phyloP scores from a whole-genome alignment of 1,284 basidiomycete genomes.

The Leccinum pachyderme region DNA sequence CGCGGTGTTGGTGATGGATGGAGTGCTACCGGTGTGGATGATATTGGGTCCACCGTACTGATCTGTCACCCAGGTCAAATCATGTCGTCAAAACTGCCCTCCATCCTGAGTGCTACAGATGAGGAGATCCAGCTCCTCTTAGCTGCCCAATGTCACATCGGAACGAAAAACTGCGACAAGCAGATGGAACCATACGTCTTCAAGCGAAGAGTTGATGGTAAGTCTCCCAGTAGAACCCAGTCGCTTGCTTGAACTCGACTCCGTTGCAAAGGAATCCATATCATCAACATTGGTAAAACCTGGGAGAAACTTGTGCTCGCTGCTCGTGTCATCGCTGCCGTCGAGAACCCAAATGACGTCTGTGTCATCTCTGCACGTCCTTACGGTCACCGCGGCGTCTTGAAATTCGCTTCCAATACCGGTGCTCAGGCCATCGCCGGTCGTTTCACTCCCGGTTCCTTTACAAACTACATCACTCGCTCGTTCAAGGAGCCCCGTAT shows the following conservation, averaged over 20 bases:
- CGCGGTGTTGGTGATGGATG: conserved; percentile 34
- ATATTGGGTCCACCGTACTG: conserved; percentile 22
- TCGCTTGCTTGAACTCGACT: conserved; percentile 6
- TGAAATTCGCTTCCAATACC: conserved; percentile 98
- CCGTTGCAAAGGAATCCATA: conserved; percentile 74
- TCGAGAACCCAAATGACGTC: conserved; percentile 98
- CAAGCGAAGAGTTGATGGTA: conserved; percentile 95
- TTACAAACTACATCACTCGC: conserved; percentile 99
- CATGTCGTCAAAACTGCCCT: conserved; percentile 88
- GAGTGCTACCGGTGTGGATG: conserved; percentile 32
- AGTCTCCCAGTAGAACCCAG: conserved; percentile 28
- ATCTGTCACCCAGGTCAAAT: conserved; percentile 34
- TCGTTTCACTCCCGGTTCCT: conserved; percentile 97
- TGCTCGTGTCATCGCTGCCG: conserved; percentile 89
- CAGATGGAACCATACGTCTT: conserved; percentile 98
- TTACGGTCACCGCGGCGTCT: conserved; percentile 98
- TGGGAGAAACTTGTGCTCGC: conserved; percentile 99
- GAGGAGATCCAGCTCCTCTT: conserved; percentile 96
- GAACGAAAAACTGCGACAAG: conserved; percentile 99
- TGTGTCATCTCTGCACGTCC: conserved; percentile 97
- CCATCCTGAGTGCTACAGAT: conserved; percentile 90
- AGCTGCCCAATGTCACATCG: conserved; percentile 94
- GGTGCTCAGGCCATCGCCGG: conserved; percentile 98
- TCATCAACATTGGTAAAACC: conserved; percentile 98
- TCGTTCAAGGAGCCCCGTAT: conserved; percentile 99